Base-by-base conservation (phyloP, 768 basidiomycete genomes). In the Boletus sp. region DNA sequence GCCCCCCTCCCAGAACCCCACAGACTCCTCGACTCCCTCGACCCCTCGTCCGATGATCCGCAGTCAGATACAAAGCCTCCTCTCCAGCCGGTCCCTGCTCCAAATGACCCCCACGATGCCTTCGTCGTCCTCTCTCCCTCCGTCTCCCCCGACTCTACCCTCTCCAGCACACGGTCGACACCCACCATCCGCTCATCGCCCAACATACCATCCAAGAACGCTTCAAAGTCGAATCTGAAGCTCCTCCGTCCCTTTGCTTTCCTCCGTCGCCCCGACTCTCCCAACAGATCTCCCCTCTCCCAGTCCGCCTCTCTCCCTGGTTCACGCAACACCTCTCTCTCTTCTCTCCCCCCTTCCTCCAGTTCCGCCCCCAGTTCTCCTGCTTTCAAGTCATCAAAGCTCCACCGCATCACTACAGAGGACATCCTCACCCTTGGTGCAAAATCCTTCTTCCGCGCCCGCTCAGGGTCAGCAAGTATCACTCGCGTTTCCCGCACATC, bases 1-100 rank as follows among this genome's bases (percentile, higher is more conserved):
- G 92, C 93, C 0, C 93, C 93, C 1, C 80, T 94, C 17, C 93
- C 93, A 1, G 87, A 89, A 61, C 88, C 89, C 2, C 77, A 82
- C 23, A 77, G 82, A 47, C 58, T 74, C 59, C 25, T 46, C 23
- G 52, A 39, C 29, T 19, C 11, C 2, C 6, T 19, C 27, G 21
- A 13, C 19, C 3, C 17, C 11, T 65, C 74, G 55, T 69, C 67
- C 23, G 70, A 71, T 47, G 75, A 78, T 19, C 54, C 57, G 43
- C 69, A 66, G 38, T 56, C 68, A 39, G 48, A 40, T 14, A 8
- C 47, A 23, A 63, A 59, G 40, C 23, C 46, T 35, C 15, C 41
- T n/a, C 30, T 38, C 0, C 56, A 56, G 19, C 14, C 55, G 1
- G 32, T 37, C 32, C 30, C 51, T 10, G 10, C 50, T 17, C 35